Evolutionary conservation across 1,139 yeast genomes (phyloP), one percentile per base, ranked within the genome.

Genomic region (Martiniozyma asiatica): DNA sequence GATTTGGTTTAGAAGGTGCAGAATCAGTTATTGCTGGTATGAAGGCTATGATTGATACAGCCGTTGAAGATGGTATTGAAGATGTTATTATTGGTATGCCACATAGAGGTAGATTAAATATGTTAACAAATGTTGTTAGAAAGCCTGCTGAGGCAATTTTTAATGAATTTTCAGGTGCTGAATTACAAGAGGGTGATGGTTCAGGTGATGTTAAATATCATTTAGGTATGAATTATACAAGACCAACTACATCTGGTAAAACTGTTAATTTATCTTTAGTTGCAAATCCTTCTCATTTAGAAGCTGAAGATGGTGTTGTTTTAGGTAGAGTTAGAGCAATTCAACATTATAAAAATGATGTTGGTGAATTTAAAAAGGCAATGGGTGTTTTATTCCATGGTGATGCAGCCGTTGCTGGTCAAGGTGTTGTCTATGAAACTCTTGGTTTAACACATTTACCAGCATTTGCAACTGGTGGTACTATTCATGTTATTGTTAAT

Each of bases 161-260:
- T 59, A 77, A 92, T 31, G 99, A 89, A 64, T 89, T 89, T 58
- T 68, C 89, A 35, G 98, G 98, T 42, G 80, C 94, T 18, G 72
- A 78, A 49, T 42, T 27, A 5, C 74, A 75, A 49, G 71, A 77
- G 44, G 39, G 36, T 32, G 73, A 69, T 44, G 98, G 98, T 46
- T 82, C 95, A 20, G 99, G 99, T 62, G 98, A 89, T 63, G 99
- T 89, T 53, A 92, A 89, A 62, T 92, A 89, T 66, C 99, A 89
- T 59, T 71, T 89, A 62, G 99, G 99, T 68, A 89, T 92, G 94
- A 89, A 92, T 67, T 89, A 87, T 65, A 85, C 78, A 55, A 81
- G 99, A 65, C 98, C 98, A 56, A 89, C 99, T 36, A 92, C 97
- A 30, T 81, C 95, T 21, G 99, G 99, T 59, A 87, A 85, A 62